phyloP scores from a whole-genome alignment of 1,139 yeast genomes.

The Saccharomyces pastorianus region DNA sequence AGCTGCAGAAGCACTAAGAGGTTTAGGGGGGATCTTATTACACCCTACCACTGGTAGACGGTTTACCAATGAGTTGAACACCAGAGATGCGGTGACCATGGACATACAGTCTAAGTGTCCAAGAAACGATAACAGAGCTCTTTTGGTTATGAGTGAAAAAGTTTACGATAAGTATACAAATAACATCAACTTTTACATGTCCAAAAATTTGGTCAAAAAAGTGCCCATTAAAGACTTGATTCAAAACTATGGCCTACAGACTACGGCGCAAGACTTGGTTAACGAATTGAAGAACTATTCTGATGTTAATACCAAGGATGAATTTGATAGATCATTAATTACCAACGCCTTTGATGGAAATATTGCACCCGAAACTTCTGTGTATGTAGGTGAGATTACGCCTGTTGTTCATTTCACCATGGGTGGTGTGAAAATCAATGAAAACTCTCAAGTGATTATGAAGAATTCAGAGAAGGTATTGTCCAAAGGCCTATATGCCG shows the following conservation, averaged over 20 bases:
- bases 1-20: slow-evolving; percentile 77
- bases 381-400: slow-evolving; percentile 42
- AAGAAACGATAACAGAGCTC: slow-evolving; percentile 37
- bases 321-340: slow-evolving; percentile 27
- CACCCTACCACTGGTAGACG: slow-evolving; percentile 51
- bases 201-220: slow-evolving; percentile 54
- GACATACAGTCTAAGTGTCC: slow-evolving; percentile 33
- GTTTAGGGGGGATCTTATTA: slow-evolving; percentile 66
- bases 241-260: slow-evolving; percentile 29
- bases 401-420: slow-evolving; percentile 79
- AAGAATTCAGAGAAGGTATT: slow-evolving; percentile 34
- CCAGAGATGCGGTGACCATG: slow-evolving; percentile 61
- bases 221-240: slow-evolving; percentile 44
- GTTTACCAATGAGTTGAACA: slow-evolving; percentile 63
- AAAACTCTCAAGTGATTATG: slow-evolving; percentile 44
- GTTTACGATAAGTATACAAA: slow-evolving; percentile 33
- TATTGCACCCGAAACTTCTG: slow-evolving; percentile 16
- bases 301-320: slow-evolving; percentile 25
- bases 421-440: slow-evolving; percentile 74
- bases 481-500: slow-evolving; percentile 59
- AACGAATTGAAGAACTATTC: slow-evolving; percentile 43
- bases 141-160: slow-evolving; percentile 32
- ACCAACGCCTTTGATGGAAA: slow-evolving; percentile 26
- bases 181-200: slow-evolving; percentile 58
- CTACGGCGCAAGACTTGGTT: slow-evolving; percentile 37